A percentile compares a stretch with the other conserved stretches of the same genome.
Conservation (phyloP, 176 grass and related monocot genomes). For the Aegilops bicornis region DNA sequence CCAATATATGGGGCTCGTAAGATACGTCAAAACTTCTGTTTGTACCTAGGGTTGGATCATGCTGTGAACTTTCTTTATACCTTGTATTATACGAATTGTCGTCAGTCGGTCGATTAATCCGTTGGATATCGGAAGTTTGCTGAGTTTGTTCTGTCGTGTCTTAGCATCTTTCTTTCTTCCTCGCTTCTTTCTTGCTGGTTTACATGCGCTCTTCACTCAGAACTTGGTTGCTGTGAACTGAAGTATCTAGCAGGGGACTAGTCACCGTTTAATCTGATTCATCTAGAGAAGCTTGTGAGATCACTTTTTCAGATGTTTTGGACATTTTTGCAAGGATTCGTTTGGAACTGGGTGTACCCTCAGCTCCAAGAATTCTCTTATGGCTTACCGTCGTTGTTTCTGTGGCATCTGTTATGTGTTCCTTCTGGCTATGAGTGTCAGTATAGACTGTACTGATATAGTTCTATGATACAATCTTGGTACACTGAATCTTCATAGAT, state of each 20-base stretch:
- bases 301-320: not conserved
- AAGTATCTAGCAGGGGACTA: not conserved
- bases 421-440: too few relatives aligned
- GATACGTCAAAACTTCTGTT: not conserved
- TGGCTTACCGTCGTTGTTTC: not conserved
- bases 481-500: not conserved
- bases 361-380: not conserved
- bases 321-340: not conserved
- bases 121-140: not conserved
- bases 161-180: not conserved
- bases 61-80: constrained; percentile 69
- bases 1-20: not conserved
- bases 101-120: not conserved
- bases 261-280: not conserved
- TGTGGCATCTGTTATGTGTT: not conserved
- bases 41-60: not conserved
- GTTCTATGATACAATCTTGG: not conserved
- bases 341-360: not conserved
- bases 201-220: constrained; percentile 20
- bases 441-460: too few relatives aligned
- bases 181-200: not conserved
- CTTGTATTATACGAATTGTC: constrained; percentile 37
- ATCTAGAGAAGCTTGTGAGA: not conserved
- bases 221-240: not conserved
- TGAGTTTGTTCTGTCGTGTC: not conserved